phyloP scores from a whole-genome alignment of 345 rosid species.

The Abelmoschus esculentus region DNA sequence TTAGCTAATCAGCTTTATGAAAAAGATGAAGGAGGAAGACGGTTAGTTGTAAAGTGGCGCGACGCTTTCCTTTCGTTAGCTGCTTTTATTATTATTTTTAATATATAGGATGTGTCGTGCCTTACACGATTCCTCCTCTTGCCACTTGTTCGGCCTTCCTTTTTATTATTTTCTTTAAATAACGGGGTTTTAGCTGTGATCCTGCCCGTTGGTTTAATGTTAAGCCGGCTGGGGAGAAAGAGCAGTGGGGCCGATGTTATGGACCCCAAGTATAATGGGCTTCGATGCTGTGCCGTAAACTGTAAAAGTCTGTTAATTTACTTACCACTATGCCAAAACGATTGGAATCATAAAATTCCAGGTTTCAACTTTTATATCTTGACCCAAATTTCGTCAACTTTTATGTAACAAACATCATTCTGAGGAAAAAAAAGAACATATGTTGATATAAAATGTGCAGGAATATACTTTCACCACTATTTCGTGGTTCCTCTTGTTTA shows the following conservation, averaged over 20 bases:
- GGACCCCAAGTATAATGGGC: not conserved
- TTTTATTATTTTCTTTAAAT: not conserved
- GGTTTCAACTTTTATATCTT: not conserved
- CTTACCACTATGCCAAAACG: not conserved
- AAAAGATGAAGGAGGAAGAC: not conserved
- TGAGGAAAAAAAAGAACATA: not conserved
- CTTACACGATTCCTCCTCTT: not conserved
- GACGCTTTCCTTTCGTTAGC: not conserved
- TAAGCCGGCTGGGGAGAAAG: not conserved
- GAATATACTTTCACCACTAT: not conserved
- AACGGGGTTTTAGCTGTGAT: constrained; percentile 6
- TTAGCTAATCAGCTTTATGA: not conserved
- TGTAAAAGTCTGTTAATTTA: not conserved
- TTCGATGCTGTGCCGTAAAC: not conserved
- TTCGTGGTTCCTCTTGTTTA: not conserved
- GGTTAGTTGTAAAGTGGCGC: not conserved
- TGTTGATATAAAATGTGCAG: not conserved
- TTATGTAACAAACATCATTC: not conserved
- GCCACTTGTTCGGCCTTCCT: not conserved
- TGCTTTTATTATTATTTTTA: not conserved
- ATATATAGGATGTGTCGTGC: not conserved
- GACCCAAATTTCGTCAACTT: not conserved
- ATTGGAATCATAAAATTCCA: not conserved
- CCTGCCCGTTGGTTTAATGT: not conserved
- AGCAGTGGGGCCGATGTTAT: not conserved